phyloP scores from a whole-genome alignment of 768 basidiomycete genomes.

The Suillus ampliporus region DNA sequence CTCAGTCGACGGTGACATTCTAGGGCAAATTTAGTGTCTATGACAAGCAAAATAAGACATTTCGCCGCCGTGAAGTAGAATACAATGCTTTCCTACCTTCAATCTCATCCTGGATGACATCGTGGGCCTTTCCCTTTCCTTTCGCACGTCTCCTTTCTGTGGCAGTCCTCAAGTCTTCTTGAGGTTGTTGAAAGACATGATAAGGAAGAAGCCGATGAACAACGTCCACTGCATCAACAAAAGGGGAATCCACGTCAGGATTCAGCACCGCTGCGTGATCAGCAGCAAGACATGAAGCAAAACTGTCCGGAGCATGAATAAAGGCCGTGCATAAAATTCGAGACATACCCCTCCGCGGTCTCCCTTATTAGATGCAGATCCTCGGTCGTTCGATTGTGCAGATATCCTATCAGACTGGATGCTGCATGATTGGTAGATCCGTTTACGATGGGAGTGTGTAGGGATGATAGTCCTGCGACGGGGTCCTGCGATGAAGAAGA shows the following conservation, averaged over 20 bases:
- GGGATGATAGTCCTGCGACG: slow-evolving; percentile 34
- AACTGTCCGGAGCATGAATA: slow-evolving; percentile 44
- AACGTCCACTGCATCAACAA: slow-evolving; percentile 63
- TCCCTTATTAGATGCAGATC: slow-evolving; percentile 54
- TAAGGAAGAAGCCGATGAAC: slow-evolving; percentile 79
- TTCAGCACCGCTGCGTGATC: slow-evolving; percentile 67
- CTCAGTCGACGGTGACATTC: slow-evolving; percentile 65
- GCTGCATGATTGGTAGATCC: slow-evolving; percentile 30
- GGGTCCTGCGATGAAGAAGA: slow-evolving; percentile 15
- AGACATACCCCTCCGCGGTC: slow-evolving; percentile 56
- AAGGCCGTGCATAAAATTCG: not conserved
- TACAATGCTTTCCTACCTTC: slow-evolving; percentile 45
- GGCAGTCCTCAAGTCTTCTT: slow-evolving; percentile 58
- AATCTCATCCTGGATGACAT: slow-evolving; percentile 55
- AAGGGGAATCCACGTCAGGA: slow-evolving; percentile 75
- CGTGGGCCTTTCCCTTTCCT: slow-evolving; percentile 65
- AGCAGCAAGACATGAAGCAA: slow-evolving; percentile 57
- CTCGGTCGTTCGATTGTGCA: slow-evolving; percentile 51
- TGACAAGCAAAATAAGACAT: slow-evolving; percentile 15
- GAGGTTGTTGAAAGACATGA: slow-evolving; percentile 79
- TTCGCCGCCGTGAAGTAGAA: not conserved
- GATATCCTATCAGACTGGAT: slow-evolving; percentile 21
- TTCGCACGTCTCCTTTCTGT: slow-evolving; percentile 42
- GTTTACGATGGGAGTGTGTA: slow-evolving; percentile 12
- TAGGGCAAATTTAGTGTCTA: slow-evolving; percentile 76